Base-by-base conservation (phyloP, 2,329 filamentous ascomycete genomes). In the Ophiostoma himal-ulmi region DNA sequence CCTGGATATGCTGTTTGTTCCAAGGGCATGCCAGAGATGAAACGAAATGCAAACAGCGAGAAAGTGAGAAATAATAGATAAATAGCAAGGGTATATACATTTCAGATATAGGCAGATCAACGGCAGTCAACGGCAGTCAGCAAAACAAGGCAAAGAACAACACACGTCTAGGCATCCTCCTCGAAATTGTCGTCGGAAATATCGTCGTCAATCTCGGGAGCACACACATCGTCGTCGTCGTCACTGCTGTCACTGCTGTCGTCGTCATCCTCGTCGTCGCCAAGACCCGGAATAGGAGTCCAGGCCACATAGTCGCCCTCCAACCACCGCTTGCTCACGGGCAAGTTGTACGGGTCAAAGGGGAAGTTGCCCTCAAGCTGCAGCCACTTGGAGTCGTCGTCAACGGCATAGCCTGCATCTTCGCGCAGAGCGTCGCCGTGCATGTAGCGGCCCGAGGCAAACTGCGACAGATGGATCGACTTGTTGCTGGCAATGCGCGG, bases 341-440 rank as follows among this genome's bases (percentile, higher is more conserved):
- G 94, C 68, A 99, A 83, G 76, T 94, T 91, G 79, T 98, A 99
- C 2, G 96, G 96, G 77, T 99, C 95, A 76, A 99, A 99, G 0
- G 95, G 95, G 77, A 98, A 99, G 78, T 96, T 97, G 0, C 93
- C 91, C 75, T 98, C 94, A 1, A 99, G 85, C 79, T 97, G 90
- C 76, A 94, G 89, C 76, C 88, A 90, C 73, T 89, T 88, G 74
- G 97, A 92, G 71, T 91, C 91, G 69, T 89, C 91, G 69, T 88
- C 85, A 17, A 80, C 78, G 68, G 84, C 80, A 68, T 80, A 79
- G 7, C 83, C 83, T 5, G 84, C 79, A 74, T 87, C 87, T 65
- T 74, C 73, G 72, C 84, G 84, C 44, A 86, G 81, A 0, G 82
- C 83, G 3, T 69, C 72, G 70, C 86, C 84, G 13, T 82, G 84